Percentiles rank a stretch among this genome's conserved stretches.
Conservation (phyloP, 768 basidiomycete genomes). For the Lepiota brunneoincarnata region DNA sequence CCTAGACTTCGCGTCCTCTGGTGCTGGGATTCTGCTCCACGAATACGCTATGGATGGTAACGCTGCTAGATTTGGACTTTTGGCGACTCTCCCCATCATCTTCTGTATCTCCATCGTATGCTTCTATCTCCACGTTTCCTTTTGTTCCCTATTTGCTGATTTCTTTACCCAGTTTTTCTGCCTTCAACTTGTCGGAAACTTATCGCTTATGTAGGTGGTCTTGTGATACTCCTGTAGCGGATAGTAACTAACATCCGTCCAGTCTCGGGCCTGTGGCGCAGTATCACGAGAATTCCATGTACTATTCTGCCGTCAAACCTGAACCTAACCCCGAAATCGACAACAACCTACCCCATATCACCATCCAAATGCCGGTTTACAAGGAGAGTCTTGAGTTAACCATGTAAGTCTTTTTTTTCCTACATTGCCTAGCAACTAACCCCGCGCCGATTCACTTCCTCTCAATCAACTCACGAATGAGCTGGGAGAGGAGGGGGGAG, state of each 20-base stretch:
- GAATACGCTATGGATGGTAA: conserved; percentile 69
- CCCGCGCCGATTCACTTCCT: background rate
- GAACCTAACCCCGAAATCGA: conserved; percentile 66
- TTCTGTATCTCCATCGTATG: conserved; percentile 76
- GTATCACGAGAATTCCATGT: conserved; percentile 80
- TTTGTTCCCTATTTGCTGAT: conserved; percentile 4
- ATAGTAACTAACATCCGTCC: conserved; percentile 16
- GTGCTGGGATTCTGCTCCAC: conserved; percentile 55
- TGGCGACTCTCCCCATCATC: conserved; percentile 65
- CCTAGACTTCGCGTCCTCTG: conserved; percentile 63
- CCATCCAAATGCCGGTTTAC: conserved; percentile 85
- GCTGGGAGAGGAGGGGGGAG: conserved; percentile 3
- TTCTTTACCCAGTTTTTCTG: conserved; percentile 62
- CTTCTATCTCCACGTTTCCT: conserved; percentile 4
- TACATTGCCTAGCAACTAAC: background rate
- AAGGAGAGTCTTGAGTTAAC: conserved; percentile 75
- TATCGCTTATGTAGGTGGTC: conserved; percentile 48
- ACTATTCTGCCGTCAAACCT: conserved; percentile 72
- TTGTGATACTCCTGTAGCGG: conserved; percentile 15
- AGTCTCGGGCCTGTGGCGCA: conserved; percentile 80
- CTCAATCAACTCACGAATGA: background rate
- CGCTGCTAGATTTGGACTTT: conserved; percentile 60
- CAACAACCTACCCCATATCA: conserved; percentile 69
- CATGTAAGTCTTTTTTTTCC: conserved; percentile 46
- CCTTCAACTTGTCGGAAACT: conserved; percentile 64